A percentile compares a stretch with the other conserved stretches of the same genome.
phyloP scores from a whole-genome alignment of 345 rosid genomes.

The Eucalyptus globulus region DNA sequence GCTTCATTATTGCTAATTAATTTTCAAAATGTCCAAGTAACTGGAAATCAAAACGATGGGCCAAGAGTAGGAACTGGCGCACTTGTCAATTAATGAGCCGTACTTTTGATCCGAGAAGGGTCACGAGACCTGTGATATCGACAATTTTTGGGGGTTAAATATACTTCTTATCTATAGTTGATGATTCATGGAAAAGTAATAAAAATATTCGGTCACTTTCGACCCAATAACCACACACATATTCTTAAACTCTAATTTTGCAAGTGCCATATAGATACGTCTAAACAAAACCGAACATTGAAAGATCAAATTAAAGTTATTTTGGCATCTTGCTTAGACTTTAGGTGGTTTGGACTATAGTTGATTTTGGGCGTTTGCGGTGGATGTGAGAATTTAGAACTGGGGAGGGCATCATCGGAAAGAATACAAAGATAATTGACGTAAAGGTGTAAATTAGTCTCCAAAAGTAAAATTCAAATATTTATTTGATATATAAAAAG shows the following conservation, averaged over 20 bases:
- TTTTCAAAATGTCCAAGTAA: background rate
- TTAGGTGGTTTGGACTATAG: background rate
- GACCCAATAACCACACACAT: background rate
- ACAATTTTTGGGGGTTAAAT: background rate
- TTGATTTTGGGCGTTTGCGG: background rate
- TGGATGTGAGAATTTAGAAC: background rate
- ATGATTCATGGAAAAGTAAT: background rate
- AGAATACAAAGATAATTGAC: background rate
- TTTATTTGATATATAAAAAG: too few species aligned
- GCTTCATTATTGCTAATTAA: background rate
- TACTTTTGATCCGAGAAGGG: background rate
- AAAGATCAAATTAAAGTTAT: background rate
- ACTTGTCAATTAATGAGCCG: background rate
- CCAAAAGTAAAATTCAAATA: background rate
- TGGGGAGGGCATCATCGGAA: background rate
- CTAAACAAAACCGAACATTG: background rate
- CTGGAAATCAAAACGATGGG: background rate
- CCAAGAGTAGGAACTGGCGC: background rate
- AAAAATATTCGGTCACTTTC: background rate
- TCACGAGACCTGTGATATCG: background rate
- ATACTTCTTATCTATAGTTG: background rate
- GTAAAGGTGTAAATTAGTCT: background rate
- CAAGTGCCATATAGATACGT: background rate
- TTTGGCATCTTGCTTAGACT: background rate
- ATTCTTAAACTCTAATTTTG: background rate